Evolutionary conservation across 176 grass and related monocot genomes (phyloP), one percentile per base, ranked within the genome.

Genomic region (Tillandsia leiboldiana): DNA sequence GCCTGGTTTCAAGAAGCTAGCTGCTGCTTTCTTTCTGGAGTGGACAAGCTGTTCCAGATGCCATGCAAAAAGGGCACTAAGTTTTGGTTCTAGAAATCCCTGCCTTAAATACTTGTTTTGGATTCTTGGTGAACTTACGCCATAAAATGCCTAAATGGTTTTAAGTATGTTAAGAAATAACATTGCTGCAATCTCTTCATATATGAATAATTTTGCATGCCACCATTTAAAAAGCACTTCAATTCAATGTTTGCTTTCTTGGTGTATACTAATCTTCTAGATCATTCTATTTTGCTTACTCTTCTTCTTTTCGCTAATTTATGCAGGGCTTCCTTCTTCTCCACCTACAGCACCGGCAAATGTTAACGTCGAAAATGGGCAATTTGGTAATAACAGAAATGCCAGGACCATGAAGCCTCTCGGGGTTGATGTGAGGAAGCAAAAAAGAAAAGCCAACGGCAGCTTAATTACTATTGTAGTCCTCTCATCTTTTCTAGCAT

Each of bases 271-370:
- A 42, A 42, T 42, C 3, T 42, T 42, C 33, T 42, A 42, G 18
- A 64, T 12, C 12, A 3, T 52, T 48, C n/a, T 51, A 15, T 26
- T 48, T 72, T 73, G 66, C 18, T 48, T 7, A 51, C 49, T 57
- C 8, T 22, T 33, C 49, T 22, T 20, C 64, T 61, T 7, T n/a
- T 33, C 64, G 22, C 28, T 42, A 66, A 82, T 77, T 84, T 81
- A 2, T 82, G 67, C 80, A 99, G 95, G 95, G 64, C 87, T 99
- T 80, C 95, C 95, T 82, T 80, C 84, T 71, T 90, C 94, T 66
- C 94, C 94, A 42, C 94, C 94, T 83, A 82, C 80, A 26, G 82
- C 71, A 68, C 70, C 84, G 51, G 75, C 33, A 52, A 70, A 79
- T 80, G 68, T 77, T 56, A 76, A 71, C 52, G 8, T 68, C 61